phyloP scores from a whole-genome alignment of 139 green algal species.

The Micractinium conductrix region DNA sequence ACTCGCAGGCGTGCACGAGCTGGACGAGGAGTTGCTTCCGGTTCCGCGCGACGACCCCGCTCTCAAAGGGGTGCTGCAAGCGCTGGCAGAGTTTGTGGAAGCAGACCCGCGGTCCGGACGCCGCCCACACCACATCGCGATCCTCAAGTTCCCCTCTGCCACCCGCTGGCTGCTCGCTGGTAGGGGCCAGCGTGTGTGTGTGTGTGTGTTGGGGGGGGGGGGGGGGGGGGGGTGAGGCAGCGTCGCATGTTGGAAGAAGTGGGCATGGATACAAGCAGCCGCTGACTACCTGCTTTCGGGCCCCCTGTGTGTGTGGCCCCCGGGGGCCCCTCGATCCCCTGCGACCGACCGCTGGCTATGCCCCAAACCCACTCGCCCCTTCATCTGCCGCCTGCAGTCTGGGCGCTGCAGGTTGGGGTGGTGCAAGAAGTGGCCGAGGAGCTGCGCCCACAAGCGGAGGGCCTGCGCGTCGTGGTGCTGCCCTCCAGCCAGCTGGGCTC shows the following conservation, averaged over 20 bases:
- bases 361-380: too few relatives aligned
- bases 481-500: conserved; percentile 15
- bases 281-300: too few relatives aligned
- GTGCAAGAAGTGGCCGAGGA: background rate
- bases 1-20: conserved; percentile 5
- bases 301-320: too few relatives aligned
- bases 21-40: too few relatives aligned
- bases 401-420: conserved; percentile 5
- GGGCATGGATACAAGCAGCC: too few relatives aligned
- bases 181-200: background rate
- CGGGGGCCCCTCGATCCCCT: too few relatives aligned
- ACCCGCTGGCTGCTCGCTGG: conserved; percentile 24
- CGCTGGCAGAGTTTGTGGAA: background rate
- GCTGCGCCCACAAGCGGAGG: background rate
- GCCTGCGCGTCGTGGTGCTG: conserved; percentile 22
- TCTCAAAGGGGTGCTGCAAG: background rate
- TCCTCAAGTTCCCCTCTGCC: background rate
- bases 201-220: too few relatives aligned
- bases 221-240: too few relatives aligned
- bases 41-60: too few relatives aligned
- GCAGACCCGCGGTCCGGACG: background rate
- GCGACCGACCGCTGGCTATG: too few relatives aligned
- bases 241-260: too few relatives aligned
- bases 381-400: background rate
- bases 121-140: conserved; percentile 8